Conservation (phyloP, 2,329 filamentous ascomycete genomes). For the Botryotinia calthae region DNA sequence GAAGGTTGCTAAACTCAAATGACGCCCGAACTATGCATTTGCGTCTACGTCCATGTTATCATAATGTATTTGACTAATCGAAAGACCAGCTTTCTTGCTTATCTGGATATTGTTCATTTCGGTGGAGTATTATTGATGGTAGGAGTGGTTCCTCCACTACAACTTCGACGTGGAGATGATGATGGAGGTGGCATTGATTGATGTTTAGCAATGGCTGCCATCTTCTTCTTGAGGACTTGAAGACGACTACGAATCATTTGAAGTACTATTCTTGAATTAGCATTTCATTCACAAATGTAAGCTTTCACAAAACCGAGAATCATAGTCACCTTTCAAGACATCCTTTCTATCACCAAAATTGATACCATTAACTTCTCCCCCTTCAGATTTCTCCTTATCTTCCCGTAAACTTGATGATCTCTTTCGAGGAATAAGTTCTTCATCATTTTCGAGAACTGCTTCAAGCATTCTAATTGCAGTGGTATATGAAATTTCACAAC, state of each 20-base stretch:
- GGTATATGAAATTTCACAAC: slow-evolving; percentile 89
- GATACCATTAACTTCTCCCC: slow-evolving; percentile 51
- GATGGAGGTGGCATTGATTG: slow-evolving; percentile 30
- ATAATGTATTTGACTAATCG: slow-evolving; percentile 8
- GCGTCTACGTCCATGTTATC: slow-evolving; percentile 6
- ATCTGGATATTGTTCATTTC: slow-evolving; percentile 23
- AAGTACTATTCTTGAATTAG: slow-evolving; percentile 49
- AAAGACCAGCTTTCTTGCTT: slow-evolving; percentile 14
- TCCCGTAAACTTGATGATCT: slow-evolving; percentile 42
- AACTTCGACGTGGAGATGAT: slow-evolving; percentile 34
- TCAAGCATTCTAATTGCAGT: slow-evolving; percentile 95
- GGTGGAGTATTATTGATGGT: slow-evolving; percentile 37
- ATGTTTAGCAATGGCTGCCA: slow-evolving; percentile 56
- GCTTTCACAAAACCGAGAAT: not conserved
- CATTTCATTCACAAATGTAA: slow-evolving; percentile 24
- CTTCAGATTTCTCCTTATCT: slow-evolving; percentile 44
- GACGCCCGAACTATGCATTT: slow-evolving; percentile 2
- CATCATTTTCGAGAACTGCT: slow-evolving; percentile 85
- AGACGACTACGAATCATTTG: slow-evolving; percentile 60
- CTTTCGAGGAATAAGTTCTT: slow-evolving; percentile 49
- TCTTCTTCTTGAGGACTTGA: slow-evolving; percentile 56
- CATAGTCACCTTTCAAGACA: slow-evolving; percentile 65
- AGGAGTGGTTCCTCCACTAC: slow-evolving; percentile 38
- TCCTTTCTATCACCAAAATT: slow-evolving; percentile 71
- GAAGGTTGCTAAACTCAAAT: slow-evolving; percentile 9